Percentiles rank a stretch among this genome's conserved stretches.
Conservation (phyloP, 768 basidiomycete species). For the Podaxis sp. region DNA sequence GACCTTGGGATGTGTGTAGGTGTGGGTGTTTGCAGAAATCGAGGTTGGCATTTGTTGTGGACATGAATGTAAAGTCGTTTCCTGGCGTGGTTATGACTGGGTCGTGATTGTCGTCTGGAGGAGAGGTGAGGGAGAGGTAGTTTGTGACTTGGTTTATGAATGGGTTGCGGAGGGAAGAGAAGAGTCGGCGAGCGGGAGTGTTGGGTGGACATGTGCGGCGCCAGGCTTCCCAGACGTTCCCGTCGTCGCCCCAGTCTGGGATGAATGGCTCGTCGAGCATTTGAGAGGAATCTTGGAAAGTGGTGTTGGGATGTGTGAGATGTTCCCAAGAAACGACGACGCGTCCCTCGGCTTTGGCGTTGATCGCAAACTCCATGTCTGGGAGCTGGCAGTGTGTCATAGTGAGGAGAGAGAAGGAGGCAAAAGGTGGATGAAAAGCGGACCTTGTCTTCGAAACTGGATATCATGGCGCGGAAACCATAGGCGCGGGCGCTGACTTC, state of each 20-base stretch:
- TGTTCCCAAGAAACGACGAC: constrained; percentile 93
- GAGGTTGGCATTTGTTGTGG: constrained; percentile 54
- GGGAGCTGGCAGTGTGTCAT: constrained; percentile 53
- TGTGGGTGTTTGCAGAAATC: constrained; percentile 83
- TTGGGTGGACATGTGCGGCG: constrained; percentile 84
- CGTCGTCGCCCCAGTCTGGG: constrained; percentile 81
- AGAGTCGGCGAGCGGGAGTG: constrained; percentile 77
- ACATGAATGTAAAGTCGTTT: constrained; percentile 61
- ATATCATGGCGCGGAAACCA: constrained; percentile 74
- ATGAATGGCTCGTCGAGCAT: constrained; percentile 63
- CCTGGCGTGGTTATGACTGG: constrained; percentile 21
- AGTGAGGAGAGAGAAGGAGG: neutral
- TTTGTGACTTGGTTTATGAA: constrained; percentile 26
- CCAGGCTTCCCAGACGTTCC: constrained; percentile 92
- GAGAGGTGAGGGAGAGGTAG: constrained; percentile 20
- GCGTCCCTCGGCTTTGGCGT: constrained; percentile 90
- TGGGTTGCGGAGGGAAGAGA: constrained; percentile 64
- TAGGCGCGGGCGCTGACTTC: constrained; percentile 76
- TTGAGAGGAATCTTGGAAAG: constrained; percentile 41
- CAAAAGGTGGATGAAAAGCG: constrained; percentile 15
- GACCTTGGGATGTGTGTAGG: constrained; percentile 84
- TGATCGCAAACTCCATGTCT: constrained; percentile 93
- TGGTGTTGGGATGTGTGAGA: constrained; percentile 65
- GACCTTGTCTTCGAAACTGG: constrained; percentile 63
- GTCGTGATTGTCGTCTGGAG: neutral